Evolutionary conservation across 768 basidiomycete genomes (phyloP).

Genomic region (Kwoniella pini): DNA sequence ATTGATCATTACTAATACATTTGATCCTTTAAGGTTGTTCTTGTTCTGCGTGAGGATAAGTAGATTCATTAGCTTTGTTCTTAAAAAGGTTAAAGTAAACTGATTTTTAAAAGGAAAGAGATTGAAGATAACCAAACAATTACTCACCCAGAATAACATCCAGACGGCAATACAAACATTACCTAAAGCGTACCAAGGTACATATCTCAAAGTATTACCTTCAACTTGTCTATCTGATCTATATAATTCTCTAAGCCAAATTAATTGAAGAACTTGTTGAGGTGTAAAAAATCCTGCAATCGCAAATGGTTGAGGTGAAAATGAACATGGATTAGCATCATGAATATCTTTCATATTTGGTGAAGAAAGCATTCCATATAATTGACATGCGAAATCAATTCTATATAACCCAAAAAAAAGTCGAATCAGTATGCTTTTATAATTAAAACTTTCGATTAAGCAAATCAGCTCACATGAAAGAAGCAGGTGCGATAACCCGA

Average conservation of each 20-base stretch:
- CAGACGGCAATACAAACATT: constrained; percentile 45
- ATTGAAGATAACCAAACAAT: too few species aligned
- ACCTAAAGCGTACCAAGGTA: constrained; percentile 47
- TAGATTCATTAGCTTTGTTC: too few species aligned
- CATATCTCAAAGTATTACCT: constrained; percentile 27
- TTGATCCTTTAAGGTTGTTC: constrained; percentile 45
- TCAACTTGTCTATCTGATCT: constrained; percentile 38
- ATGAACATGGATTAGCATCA: constrained; percentile 43
- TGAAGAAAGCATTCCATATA: constrained; percentile 42
- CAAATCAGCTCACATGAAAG: constrained; percentile 38
- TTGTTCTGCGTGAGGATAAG: constrained; percentile 28
- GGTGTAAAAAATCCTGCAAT: constrained; percentile 49
- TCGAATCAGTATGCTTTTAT: too few species aligned
- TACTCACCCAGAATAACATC: constrained; percentile 52
- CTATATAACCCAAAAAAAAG: too few species aligned
- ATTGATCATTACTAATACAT: constrained; percentile 49
- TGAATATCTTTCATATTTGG: constrained; percentile 52
- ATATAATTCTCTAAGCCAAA: constrained; percentile 48
- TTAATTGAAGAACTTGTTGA: constrained; percentile 48
- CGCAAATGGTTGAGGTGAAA: constrained; percentile 49
- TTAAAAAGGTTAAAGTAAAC: too few species aligned
- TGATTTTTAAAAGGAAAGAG: too few species aligned
- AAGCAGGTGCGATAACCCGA: constrained; percentile 35
- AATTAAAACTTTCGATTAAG: too few species aligned
- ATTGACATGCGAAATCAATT: constrained; percentile 41